Evolutionary conservation across 495 filamentous ascomycete species (phyloP).

Genomic region (Hypoxylon trugodes): DNA sequence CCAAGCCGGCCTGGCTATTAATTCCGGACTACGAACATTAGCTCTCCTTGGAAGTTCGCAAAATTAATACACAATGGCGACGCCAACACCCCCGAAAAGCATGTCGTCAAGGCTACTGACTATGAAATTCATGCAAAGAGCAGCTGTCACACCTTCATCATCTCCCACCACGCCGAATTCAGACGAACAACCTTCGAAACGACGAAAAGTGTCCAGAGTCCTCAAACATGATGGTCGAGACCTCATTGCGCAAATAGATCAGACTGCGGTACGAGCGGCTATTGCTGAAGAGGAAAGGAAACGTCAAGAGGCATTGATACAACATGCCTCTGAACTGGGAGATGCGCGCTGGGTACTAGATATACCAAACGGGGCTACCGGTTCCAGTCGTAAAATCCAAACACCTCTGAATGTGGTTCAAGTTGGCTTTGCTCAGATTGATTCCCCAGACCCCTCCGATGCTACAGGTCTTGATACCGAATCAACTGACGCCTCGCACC

Average conservation of each 20-base stretch:
- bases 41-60: background rate
- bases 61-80: constrained; percentile 46
- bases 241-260: constrained; percentile 49
- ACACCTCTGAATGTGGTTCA: constrained; percentile 55
- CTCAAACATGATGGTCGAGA: constrained; percentile 31
- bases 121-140: constrained; percentile 99
- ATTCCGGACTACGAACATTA: no score
- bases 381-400: constrained; percentile 28
- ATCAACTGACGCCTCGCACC: constrained; percentile 40
- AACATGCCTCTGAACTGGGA: constrained; percentile 75
- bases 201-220: constrained; percentile 54
- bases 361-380: constrained; percentile 28
- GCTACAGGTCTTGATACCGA: constrained; percentile 39
- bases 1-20: no score
- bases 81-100: constrained; percentile 62
- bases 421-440: constrained; percentile 61
- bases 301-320: constrained; percentile 72
- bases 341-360: constrained; percentile 90
- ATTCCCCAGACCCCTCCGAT: constrained; percentile 53
- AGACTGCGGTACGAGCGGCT: constrained; percentile 69
- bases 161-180: constrained; percentile 51
- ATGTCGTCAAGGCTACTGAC: constrained; percentile 92
- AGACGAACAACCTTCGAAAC: constrained; percentile 60
- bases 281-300: constrained; percentile 79
- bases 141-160: constrained; percentile 61